Conservation (phyloP, 306 rosid species). For the Fagus crenata region DNA sequence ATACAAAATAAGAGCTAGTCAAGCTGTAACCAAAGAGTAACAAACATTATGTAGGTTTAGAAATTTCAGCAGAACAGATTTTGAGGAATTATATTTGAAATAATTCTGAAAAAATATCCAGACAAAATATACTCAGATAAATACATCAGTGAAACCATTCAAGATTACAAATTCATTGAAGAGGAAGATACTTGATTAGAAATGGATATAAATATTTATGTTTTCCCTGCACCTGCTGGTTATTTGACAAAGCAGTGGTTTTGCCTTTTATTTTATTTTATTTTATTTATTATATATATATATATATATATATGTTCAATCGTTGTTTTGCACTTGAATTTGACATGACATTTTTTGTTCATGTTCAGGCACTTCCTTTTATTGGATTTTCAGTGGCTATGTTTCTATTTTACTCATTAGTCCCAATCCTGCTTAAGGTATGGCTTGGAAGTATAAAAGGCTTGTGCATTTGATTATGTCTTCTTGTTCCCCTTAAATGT, state of each 20-base stretch:
- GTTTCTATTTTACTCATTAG: slow-evolving; percentile 90
- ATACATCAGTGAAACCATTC: not conserved
- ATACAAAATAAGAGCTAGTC: no score
- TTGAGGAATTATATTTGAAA: not conserved
- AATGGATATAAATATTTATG: not conserved
- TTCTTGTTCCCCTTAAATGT: not conserved
- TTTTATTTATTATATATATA: no score
- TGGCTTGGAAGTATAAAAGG: slow-evolving; percentile 21
- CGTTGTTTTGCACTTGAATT: not conserved
- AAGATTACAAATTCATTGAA: not conserved
- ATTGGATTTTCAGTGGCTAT: slow-evolving; percentile 82
- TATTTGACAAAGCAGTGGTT: not conserved
- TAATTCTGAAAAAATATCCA: not conserved
- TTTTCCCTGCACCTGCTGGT: not conserved
- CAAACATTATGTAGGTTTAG: not conserved
- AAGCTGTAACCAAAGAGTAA: not conserved
- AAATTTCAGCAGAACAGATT: not conserved
- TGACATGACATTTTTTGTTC: slow-evolving; percentile 10
- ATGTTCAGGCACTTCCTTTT: slow-evolving; percentile 83
- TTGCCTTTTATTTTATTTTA: not conserved
- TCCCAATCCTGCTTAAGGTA: slow-evolving; percentile 90
- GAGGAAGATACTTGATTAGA: not conserved
- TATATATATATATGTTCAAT: not conserved
- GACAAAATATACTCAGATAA: not conserved
- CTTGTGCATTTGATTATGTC: slow-evolving; percentile 6